Evolutionary conservation across 441 rosid genomes (phyloP), one percentile per base, ranked within the genome.

Genomic region (Aquilaria agallochum): DNA sequence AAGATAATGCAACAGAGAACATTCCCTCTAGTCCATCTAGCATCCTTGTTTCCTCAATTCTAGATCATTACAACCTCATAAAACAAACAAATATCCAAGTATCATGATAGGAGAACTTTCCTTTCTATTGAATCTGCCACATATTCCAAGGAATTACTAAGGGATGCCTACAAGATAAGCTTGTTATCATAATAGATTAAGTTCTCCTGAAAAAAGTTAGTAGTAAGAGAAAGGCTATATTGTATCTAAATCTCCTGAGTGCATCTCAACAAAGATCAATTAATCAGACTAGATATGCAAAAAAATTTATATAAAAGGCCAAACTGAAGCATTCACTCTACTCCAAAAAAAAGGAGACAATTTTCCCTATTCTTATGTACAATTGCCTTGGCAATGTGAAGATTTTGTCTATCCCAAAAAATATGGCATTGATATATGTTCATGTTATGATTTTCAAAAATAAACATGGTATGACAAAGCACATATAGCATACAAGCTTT

Each of bases 101-200:
- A 52, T n/a, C 27, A 27, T 53, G 45, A 53, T 7, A 31, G 55
- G 51, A 52, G 14, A 52, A 63, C 89, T 79, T 80, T 81, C 99
- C 97, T 90, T 80, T 92, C 92, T 65, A 95, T 92, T 55, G 97
- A 95, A 62, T 87, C 96, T 11, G 98, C 99, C 69, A 90, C 88
- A 69, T 84, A 92, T 76, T 95, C 98, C 76, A 90, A 86, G n/a
- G 98, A 95, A 87, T 95, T 96, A 76, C 98, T 88, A 45, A 95
- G 87, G 55, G 98, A 95, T 63, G 99, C 98, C 64, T 92, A 76
- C 85, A 95, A 80, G 75, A 92, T 78, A 67, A 95, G 85, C 74
- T 89, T 95, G 85, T 80, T 87, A 73, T 89, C 97, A 80, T 95
- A 97, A 67, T 81, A 96, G 65, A 95, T 95, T 69, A 92, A 79